Evolutionary conservation across 345 rosid genomes (phyloP).

Genomic region (Abelmoschus esculentus): DNA sequence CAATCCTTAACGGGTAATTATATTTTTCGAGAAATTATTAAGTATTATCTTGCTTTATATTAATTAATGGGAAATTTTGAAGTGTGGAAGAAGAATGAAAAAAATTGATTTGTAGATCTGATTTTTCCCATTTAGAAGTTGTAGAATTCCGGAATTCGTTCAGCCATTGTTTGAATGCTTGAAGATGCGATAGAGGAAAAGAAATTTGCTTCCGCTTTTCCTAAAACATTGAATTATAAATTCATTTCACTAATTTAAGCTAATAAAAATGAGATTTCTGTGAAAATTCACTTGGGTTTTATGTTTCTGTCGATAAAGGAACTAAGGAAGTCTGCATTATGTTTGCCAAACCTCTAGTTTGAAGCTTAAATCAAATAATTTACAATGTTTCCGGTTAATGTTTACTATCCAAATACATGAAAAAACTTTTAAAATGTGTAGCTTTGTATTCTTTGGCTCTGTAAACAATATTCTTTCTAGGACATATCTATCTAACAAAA

Average conservation of each 20-base stretch:
- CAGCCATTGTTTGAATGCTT: slow-evolving; percentile 4
- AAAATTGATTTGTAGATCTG: not conserved
- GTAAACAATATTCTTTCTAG: too few species aligned
- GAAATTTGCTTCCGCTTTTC: not conserved
- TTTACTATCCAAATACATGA: not conserved
- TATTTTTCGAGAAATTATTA: not conserved
- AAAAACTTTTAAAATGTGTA: too few species aligned
- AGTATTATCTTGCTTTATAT: not conserved
- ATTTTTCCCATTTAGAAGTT: not conserved
- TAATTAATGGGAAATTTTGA: not conserved
- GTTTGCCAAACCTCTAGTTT: not conserved
- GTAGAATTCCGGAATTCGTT: not conserved
- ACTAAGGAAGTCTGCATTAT: not conserved
- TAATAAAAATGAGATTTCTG: not conserved
- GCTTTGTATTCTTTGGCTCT: too few species aligned
- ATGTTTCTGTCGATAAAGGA: not conserved
- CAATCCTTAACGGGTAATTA: slow-evolving; percentile 77
- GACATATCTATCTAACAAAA: too few species aligned
- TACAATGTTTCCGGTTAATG: too few species aligned
- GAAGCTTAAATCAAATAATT: not conserved
- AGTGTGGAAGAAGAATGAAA: not conserved
- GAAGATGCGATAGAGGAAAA: not conserved
- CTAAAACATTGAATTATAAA: not conserved
- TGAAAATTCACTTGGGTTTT: not conserved
- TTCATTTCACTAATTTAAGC: not conserved